Conservation (phyloP, 768 basidiomycete species). For the Suillus bovinus region DNA sequence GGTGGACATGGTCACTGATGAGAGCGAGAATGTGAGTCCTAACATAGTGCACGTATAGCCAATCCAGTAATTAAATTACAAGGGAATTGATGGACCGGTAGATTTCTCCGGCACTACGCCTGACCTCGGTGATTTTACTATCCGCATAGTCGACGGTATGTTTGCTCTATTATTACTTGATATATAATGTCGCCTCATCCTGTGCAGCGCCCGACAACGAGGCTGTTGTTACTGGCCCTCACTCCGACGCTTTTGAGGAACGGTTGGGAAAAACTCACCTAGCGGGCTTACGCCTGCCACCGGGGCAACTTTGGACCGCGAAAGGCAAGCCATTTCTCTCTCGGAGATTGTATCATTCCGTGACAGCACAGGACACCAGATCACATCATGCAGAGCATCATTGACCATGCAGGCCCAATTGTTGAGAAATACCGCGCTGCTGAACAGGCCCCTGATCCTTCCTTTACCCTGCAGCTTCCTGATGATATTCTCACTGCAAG, state of each 20-base stretch:
- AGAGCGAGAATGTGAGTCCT: conserved; percentile 65
- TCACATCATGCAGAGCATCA: conserved; percentile 58
- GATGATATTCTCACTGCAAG: conserved; percentile 71
- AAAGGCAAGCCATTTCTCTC: conserved; percentile 54
- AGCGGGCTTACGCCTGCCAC: conserved; percentile 57
- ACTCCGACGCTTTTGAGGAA: conserved; percentile 56
- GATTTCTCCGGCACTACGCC: conserved; percentile 72
- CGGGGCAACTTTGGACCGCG: conserved; percentile 80
- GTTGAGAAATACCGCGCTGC: conserved; percentile 51
- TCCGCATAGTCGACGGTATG: conserved; percentile 78
- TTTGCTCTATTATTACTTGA: neutral
- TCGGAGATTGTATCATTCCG: neutral
- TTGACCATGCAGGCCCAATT: conserved; percentile 55
- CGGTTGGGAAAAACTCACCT: conserved; percentile 73
- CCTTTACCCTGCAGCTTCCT: conserved; percentile 73
- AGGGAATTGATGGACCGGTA: conserved; percentile 78
- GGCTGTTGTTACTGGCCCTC: conserved; percentile 53
- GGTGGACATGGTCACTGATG: conserved; percentile 76
- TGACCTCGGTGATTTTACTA: conserved; percentile 79
- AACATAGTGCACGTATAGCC: conserved; percentile 1
- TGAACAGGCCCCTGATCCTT: conserved; percentile 69
- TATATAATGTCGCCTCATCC: conserved; percentile 11
- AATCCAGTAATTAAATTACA: conserved; percentile 11
- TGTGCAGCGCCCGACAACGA: conserved; percentile 58
- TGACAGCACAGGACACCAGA: conserved; percentile 41